These are phyloP conservation scores for Gymnopilus dilepis DNA, from an alignment of 768 basidiomycete species.

Conservation along the genomic window DNA sequence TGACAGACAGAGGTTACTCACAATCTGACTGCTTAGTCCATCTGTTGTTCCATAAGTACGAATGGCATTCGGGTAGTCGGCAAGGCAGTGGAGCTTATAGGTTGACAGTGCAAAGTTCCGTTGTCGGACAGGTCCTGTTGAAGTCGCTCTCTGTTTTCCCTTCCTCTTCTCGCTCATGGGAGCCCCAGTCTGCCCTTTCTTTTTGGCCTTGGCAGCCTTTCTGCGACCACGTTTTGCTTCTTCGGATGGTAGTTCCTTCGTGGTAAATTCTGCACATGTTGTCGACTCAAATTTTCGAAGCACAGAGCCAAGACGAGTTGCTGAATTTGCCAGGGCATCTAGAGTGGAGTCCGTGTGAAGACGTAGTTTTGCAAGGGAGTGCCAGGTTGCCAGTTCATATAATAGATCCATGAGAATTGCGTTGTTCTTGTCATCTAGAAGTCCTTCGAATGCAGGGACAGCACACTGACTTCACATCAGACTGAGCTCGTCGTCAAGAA, in stretches of 20 bases:
- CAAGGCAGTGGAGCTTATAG: conserved; percentile 26
- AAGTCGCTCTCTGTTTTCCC: background rate
- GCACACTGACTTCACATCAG: conserved; percentile 28
- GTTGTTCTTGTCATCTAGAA: conserved; percentile 37
- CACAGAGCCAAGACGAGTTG: conserved; percentile 31
- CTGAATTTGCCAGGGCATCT: conserved; percentile 30
- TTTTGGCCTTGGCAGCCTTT: conserved; percentile 10
- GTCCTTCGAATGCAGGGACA: conserved; percentile 41
- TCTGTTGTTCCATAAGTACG: conserved; percentile 23
- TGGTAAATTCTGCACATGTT: conserved; percentile 24
- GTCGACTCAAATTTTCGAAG: conserved; percentile 29
- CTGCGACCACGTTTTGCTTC: conserved; percentile 25
- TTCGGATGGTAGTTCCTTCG: conserved; percentile 30
- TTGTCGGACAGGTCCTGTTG: background rate
- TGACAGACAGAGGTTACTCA: conserved; percentile 2
- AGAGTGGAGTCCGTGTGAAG: conserved; percentile 41
- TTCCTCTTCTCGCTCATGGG: background rate
- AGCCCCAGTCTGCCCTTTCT: conserved; percentile 19
- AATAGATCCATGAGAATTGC: conserved; percentile 31
- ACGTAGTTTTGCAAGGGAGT: conserved; percentile 38
- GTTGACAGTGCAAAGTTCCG: conserved; percentile 12
- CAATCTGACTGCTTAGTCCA: conserved; percentile 15
- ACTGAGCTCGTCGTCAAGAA: background rate
- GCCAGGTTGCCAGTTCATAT: conserved; percentile 40
- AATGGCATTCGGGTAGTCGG: conserved; percentile 19